Evolutionary conservation across 805 yeast genomes (phyloP).

Genomic region (Myxozyma neotropica): DNA sequence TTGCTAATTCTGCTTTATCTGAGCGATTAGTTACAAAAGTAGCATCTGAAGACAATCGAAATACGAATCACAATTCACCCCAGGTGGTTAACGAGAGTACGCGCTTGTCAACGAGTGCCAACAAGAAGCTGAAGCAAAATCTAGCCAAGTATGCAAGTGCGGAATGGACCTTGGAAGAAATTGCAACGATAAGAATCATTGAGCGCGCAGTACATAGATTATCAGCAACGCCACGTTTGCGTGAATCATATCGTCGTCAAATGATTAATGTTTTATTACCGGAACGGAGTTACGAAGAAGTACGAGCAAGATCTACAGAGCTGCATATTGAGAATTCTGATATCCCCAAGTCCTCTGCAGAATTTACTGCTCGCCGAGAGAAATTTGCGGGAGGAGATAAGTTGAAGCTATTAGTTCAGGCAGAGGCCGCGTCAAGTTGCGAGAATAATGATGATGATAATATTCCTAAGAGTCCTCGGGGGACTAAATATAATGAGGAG

Average conservation of each 20-base stretch:
- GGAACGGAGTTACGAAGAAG: not conserved
- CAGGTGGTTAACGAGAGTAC: too few relatives aligned
- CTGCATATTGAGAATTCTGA: not conserved
- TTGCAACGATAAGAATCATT: not conserved
- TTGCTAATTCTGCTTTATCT: not conserved
- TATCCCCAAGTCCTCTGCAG: not conserved
- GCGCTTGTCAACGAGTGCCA: too few relatives aligned
- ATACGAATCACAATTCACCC: too few relatives aligned
- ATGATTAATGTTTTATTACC: not conserved
- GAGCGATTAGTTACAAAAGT: not conserved
- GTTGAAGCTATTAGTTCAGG: not conserved
- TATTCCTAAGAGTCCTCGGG: too few relatives aligned
- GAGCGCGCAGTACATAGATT: not conserved
- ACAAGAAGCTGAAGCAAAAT: not conserved
- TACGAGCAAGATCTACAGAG: not conserved
- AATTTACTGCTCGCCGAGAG: not conserved
- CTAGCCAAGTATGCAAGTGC: not conserved
- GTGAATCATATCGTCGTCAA: not conserved
- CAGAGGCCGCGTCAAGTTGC: not conserved
- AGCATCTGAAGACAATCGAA: not conserved
- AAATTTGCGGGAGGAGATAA: not conserved
- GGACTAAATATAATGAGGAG: too few relatives aligned
- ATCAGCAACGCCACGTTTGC: not conserved
- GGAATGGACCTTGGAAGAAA: not conserved
- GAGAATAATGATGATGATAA: not conserved